Conservation (phyloP, 305 asterid species). For the Rubia balearica region DNA sequence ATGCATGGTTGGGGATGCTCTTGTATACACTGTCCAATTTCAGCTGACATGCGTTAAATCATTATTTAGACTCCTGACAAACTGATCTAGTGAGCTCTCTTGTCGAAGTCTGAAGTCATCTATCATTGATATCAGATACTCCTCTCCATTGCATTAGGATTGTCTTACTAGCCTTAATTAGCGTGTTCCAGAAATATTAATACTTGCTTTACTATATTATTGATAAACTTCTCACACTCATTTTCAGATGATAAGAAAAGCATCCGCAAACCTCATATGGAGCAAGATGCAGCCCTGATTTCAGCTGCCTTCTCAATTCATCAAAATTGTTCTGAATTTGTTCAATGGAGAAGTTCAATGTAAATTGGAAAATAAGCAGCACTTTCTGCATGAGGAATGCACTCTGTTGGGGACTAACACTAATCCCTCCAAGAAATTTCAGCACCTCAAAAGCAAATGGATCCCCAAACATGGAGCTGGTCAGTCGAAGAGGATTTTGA, state of each 20-base stretch:
- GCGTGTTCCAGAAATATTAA: background rate
- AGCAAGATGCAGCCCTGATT: conserved; percentile 60
- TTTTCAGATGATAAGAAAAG: conserved; percentile 3
- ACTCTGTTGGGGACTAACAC: conserved; percentile 73
- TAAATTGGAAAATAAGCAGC: conserved; percentile 79
- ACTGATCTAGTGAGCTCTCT: background rate
- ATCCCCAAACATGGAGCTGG: conserved; percentile 64
- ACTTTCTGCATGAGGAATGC: conserved; percentile 66
- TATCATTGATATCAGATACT: background rate
- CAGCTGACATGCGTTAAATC: background rate
- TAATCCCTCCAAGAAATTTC: conserved; percentile 78
- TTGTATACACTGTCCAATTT: background rate
- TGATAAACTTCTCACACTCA: background rate
- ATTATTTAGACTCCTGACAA: background rate
- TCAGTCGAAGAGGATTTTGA: conserved; percentile 36
- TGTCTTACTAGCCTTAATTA: background rate
- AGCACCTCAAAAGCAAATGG: conserved; percentile 73
- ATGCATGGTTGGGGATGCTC: background rate
- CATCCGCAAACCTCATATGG: conserved; percentile 60
- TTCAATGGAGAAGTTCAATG: conserved; percentile 80
- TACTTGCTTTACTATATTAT: background rate
- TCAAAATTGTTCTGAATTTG: conserved; percentile 51
- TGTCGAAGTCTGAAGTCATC: background rate
- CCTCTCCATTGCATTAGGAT: too few species aligned
- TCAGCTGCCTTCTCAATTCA: conserved; percentile 62